Percentiles rank a stretch among this genome's conserved stretches.
Conservation (phyloP, 805 yeast genomes). For the Jamesozyma lodderae region DNA sequence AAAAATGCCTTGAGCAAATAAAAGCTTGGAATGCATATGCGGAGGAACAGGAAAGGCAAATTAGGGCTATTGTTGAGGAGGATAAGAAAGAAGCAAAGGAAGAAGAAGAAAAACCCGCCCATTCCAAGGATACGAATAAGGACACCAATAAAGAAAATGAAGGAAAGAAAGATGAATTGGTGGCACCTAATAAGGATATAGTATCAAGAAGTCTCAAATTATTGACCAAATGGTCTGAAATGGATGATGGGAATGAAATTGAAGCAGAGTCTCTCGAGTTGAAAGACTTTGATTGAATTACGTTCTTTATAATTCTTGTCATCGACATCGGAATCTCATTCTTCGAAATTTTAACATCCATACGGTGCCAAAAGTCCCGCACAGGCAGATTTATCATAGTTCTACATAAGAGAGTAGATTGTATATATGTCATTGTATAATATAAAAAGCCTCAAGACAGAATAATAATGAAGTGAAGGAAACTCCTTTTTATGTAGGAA, state of each 20-base stretch:
- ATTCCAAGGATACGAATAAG: conserved; percentile 5
- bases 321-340: too few species aligned
- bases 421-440: too few species aligned
- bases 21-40: conserved; percentile 22
- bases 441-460: too few species aligned
- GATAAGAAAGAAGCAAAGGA: conserved; percentile 5
- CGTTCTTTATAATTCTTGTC: too few species aligned
- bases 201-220: conserved; percentile 18
- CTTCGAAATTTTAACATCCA: too few species aligned
- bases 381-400: too few species aligned
- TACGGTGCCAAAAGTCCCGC: too few species aligned
- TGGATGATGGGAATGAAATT: conserved; percentile 4
- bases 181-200: conserved; percentile 19
- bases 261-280: conserved; percentile 8
- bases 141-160: conserved; percentile 1
- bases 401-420: too few species aligned
- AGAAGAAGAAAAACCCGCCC: conserved; percentile 7
- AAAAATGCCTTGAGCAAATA: conserved; percentile 15
- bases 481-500: too few species aligned
- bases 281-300: conserved; percentile 8
- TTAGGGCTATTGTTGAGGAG: conserved; percentile 19
- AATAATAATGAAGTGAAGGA: too few species aligned
- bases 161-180: conserved; percentile 5
- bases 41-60: conserved; percentile 17
- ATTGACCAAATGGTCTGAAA: conserved; percentile 10